A percentile compares a stretch with the other conserved stretches of the same genome.
Evolutionary conservation across 73 alveolate genomes (phyloP).

Genomic region (Paramecium primaurelia): DNA sequence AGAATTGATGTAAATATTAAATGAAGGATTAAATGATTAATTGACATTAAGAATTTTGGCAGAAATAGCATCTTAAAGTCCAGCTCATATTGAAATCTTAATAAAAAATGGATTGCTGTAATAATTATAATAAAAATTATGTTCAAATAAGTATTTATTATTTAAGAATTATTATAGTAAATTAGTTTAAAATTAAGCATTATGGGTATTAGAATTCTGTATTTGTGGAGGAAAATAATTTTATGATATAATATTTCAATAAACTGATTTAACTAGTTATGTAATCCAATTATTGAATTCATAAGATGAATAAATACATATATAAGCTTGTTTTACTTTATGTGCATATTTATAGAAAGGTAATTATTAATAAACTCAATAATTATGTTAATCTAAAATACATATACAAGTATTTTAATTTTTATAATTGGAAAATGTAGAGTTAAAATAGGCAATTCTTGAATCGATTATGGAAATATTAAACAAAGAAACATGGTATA

Average conservation of each 20-base stretch:
- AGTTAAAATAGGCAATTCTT: neutral
- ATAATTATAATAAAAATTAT: neutral
- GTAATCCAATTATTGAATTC: neutral
- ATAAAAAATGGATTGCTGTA: neutral
- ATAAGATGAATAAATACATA: neutral
- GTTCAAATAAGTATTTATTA: neutral
- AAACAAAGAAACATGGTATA: neutral
- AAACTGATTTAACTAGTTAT: neutral
- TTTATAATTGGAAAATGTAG: neutral
- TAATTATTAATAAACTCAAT: neutral
- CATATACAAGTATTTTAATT: neutral
- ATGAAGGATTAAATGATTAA: neutral
- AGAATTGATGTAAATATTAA: neutral
- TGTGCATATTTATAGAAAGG: neutral
- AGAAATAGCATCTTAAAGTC: slow-evolving; percentile 13
- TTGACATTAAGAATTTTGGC: neutral
- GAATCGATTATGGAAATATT: neutral
- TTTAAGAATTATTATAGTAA: neutral
- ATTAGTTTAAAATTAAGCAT: slow-evolving; percentile 11
- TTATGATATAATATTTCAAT: neutral
- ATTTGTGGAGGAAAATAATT: neutral
- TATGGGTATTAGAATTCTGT: neutral
- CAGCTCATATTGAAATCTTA: slow-evolving; percentile 13
- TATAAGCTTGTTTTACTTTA: slow-evolving; percentile 1
- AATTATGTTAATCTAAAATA: neutral